Evolutionary conservation across 768 basidiomycete species (phyloP), one percentile per base, ranked within the genome.

Genomic region (Tylopilus sp.): DNA sequence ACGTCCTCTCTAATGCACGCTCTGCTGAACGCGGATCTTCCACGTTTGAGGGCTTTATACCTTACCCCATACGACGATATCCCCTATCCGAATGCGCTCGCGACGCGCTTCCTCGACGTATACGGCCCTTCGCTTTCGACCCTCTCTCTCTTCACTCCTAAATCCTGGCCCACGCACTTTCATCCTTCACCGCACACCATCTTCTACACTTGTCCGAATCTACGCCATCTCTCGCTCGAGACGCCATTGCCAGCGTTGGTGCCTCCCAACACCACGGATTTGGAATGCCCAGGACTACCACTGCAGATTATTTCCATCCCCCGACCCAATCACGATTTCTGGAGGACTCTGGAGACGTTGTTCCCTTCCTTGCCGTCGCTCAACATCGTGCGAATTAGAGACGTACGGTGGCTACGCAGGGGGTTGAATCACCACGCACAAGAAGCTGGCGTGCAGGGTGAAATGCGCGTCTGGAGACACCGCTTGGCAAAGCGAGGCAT

Each of bases 391-490:
- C 79, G 85, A 16, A 75, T 78, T 16, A 74, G 87, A 54, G 87
- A 90, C 58, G 77, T 89, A 17, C 81, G 81, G 29, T 92, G 89
- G 88, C 68, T 92, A 31, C 72, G 84, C 49, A 78, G 76, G 47
- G 89, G 87, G 1, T 78, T 91, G 67, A 82, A 78, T 9, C 71
- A 70, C 1, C 75, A 78, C 53, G 90, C 90, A 24, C 83, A 81
- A 57, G 82, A 79, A 56, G 80, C 89, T 8, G 90, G 90, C 9
- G 79, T 89, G 14, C 89, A 91, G 69, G 90, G 89, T 38, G 86
- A 89, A 65, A 85, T 92, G 82, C 73, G 76, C 57, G 79, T 83
- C 52, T 92, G 90, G 90, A 77, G 76, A 54, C 76, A 79, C 43
- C 78, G 85, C 48, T 73, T 92, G 29, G 72, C 71, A 12, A 74